phyloP scores from a whole-genome alignment of 1,139 yeast species.

The Scheffersomyces quercinus region DNA sequence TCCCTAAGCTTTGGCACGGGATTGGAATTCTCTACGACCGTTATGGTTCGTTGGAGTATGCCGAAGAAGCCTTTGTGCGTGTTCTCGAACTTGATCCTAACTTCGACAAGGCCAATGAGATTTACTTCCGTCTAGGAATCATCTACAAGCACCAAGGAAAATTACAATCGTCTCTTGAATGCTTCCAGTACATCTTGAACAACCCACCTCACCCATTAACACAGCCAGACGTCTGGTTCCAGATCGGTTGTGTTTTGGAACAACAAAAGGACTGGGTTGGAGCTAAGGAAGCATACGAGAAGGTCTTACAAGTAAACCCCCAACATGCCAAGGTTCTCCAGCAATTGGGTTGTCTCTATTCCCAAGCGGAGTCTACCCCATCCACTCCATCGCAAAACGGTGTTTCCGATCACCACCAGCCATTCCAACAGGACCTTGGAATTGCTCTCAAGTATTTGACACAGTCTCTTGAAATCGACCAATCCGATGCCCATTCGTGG shows the following conservation, averaged over 20 bases:
- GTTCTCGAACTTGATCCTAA: constrained; percentile 94
- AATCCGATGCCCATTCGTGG: constrained; percentile 95
- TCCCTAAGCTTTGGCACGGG: constrained; percentile 98
- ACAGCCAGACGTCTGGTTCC: constrained; percentile 98
- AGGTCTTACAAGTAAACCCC: constrained; percentile 86
- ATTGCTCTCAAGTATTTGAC: constrained; percentile 79
- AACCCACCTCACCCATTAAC: constrained; percentile 96
- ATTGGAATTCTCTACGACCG: constrained; percentile 95
- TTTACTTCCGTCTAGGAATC: constrained; percentile 94
- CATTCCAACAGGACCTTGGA: constrained; percentile 68
- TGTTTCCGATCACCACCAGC: constrained; percentile 25
- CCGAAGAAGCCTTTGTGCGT: constrained; percentile 96
- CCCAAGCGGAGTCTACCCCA: constrained; percentile 59
- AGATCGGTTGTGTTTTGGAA: constrained; percentile 92
- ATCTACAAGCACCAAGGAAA: constrained; percentile 94
- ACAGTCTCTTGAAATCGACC: constrained; percentile 86
- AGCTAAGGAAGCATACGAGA: constrained; percentile 93
- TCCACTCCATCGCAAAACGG: constrained; percentile 16
- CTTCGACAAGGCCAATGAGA: constrained; percentile 94
- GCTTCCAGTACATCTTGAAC: constrained; percentile 85
- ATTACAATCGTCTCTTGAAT: constrained; percentile 82
- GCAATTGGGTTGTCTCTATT: constrained; percentile 92
- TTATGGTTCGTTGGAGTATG: constrained; percentile 93
- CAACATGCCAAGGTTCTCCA: constrained; percentile 94
- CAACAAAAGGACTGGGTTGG: constrained; percentile 90